Evolutionary conservation across 1,139 yeast genomes (phyloP).

Genomic region (Groenewaldozyma auringiensis): DNA sequence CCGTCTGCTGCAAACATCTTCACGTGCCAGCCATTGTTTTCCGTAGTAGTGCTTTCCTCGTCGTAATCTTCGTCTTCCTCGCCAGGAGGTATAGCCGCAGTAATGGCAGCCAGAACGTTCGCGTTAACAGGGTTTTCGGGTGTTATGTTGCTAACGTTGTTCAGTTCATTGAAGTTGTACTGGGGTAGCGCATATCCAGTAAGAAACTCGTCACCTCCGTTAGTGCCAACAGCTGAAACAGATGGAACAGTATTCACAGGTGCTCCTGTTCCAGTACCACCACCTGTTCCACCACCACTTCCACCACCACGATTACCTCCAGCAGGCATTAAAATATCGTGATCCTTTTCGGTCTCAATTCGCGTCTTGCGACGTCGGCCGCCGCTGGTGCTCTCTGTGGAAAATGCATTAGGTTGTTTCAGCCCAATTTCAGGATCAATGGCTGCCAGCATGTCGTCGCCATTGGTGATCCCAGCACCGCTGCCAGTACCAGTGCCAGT

Average conservation of each 20-base stretch:
- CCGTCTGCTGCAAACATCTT: constrained; percentile 3
- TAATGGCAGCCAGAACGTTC: neutral
- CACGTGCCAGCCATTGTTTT: constrained; percentile 1
- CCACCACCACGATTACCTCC: neutral
- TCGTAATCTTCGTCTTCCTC: constrained; percentile 1
- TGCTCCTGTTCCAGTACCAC: neutral
- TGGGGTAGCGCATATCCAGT: neutral
- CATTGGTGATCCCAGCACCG: constrained; percentile 9
- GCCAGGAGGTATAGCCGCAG: neutral
- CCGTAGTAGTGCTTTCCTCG: neutral
- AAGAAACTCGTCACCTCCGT: neutral
- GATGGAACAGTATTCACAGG: neutral
- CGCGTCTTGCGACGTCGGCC: constrained; percentile 6
- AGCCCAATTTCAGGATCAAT: constrained; percentile 16
- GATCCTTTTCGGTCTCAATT: neutral
- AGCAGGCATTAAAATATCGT: neutral
- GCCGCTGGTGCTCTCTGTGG: constrained; percentile 5
- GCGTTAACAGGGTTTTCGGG: neutral
- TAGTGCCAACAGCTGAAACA: no score
- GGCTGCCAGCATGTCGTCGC: constrained; percentile 7
- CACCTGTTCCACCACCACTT: neutral
- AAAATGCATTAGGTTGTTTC: constrained; percentile 4
- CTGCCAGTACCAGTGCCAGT: constrained; percentile 13
- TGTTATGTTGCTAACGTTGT: neutral
- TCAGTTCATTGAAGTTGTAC: neutral